These are phyloP conservation scores for Vitis rupestris DNA, from an alignment of 164 flowering plant species.

Conservation along the genomic window DNA sequence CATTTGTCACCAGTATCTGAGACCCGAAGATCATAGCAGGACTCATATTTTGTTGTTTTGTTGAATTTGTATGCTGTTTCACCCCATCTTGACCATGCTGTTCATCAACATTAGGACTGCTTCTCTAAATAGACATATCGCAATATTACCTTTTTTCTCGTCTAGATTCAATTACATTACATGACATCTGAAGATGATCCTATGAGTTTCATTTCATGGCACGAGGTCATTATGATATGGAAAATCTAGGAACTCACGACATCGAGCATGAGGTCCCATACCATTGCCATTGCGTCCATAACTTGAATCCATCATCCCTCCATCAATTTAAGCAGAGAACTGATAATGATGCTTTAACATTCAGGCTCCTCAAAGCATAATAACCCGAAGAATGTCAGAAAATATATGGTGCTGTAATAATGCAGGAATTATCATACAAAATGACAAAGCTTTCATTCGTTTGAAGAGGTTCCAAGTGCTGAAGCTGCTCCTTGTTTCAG, in stretches of 20 bases:
- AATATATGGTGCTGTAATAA: slow-evolving; percentile 25
- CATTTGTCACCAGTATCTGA: slow-evolving; percentile 36
- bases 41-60: slow-evolving; percentile 14
- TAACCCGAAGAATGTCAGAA: slow-evolving; percentile 13
- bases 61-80: slow-evolving; percentile 15
- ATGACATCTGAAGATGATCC: slow-evolving; percentile 17
- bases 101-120: slow-evolving; percentile 24
- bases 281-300: slow-evolving; percentile 6
- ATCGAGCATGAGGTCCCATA: slow-evolving; percentile 8
- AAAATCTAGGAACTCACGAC: slow-evolving; percentile 16
- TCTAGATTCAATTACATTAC: slow-evolving; percentile 13
- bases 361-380: slow-evolving; percentile 16
- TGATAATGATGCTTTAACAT: slow-evolving; percentile 22
- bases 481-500: slow-evolving; percentile 15
- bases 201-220: slow-evolving; percentile 26
- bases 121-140: slow-evolving; percentile 4
- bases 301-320: slow-evolving; percentile 7
- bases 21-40: slow-evolving; percentile 11
- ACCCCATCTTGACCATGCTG: slow-evolving; percentile 16
- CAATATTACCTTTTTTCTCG: not conserved
- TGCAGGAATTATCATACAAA: slow-evolving; percentile 23
- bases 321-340: slow-evolving; percentile 14
- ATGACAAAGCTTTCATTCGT: slow-evolving; percentile 8
- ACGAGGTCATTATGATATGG: slow-evolving; percentile 7
- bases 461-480: slow-evolving; percentile 16